Evolutionary conservation across 2,329 filamentous ascomycete genomes (phyloP), one percentile per base, ranked within the genome.

Genomic region (Fusarium marasasianum): DNA sequence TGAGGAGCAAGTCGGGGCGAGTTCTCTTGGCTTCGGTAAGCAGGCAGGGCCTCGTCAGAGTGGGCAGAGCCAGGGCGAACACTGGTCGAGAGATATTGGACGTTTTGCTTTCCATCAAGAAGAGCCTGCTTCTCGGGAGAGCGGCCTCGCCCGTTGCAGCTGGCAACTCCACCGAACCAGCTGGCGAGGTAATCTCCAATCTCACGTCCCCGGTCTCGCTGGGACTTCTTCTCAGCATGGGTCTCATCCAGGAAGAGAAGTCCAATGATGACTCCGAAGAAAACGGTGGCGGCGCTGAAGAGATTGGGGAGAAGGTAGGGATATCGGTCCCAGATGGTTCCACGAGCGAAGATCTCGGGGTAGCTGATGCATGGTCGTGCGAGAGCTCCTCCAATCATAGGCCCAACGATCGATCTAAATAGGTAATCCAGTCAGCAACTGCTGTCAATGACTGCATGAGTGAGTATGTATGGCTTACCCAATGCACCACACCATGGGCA

Each of bases 401-500:
- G 95, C 40, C 96, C 96, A 76, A 98, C 88, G 78, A 98, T 98
- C 35, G 96, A 98, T 77, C 92, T 94, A 78, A 65, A 41, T 77
- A 78, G 80, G 76, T 24, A 66, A 45, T 35, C 18, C n/a, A 56
- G 77, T 81, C 72, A 82, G 80, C 63, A 61, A 55, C 29, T 43
- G 47, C 29, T 45, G 47, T 51, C 33, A 37, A 31, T 35, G 31
- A 47, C 38, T 55, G 54, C 38, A 48, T 14, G 22, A 50, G 24
- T 40, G 22, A 50, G 24, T 40, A 26, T 56, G 35, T 38, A 41
- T 43, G 14, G 84, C 87, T 84, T 86, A 94, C 87, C 96, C 96
- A 79, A 99, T 88, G 81, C 95, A 98, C 96, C 96, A 99, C 33
- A 98, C 94, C 81, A 98, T 94, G 12, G 96, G 96, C 95, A 99